phyloP scores from a whole-genome alignment of 768 basidiomycete species.

The Postia placenta region DNA sequence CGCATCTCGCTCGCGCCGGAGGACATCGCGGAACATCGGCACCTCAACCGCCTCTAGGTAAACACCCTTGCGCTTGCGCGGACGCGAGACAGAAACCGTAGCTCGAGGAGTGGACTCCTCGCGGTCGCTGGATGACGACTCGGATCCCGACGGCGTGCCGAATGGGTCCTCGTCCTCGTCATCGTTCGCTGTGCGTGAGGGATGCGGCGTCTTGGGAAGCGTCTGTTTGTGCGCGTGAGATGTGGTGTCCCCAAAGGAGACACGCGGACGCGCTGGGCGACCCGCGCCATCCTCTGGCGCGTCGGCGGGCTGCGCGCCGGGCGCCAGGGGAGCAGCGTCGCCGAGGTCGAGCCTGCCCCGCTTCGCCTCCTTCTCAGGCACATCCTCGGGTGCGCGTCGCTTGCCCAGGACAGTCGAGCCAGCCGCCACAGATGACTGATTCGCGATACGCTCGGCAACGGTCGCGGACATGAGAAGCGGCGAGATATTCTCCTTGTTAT shows the following conservation, averaged over 20 bases:
- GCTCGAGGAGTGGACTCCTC: background rate
- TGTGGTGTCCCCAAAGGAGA: background rate
- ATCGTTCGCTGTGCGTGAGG: background rate
- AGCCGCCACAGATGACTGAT: conserved; percentile 31
- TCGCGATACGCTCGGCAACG: conserved; percentile 41
- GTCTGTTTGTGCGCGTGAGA: background rate
- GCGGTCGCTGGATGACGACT: background rate
- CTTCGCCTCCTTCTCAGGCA: conserved; percentile 6
- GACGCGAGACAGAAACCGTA: conserved; percentile 3
- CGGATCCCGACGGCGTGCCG: background rate
- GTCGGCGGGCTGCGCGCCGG: too few relatives aligned
- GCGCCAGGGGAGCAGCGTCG: background rate
- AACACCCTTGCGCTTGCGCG: conserved; percentile 41
- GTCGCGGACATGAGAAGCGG: conserved; percentile 32
- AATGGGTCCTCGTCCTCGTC: background rate
- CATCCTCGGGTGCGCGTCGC: conserved; percentile 30
- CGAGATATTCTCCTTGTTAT: conserved; percentile 58
- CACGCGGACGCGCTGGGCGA: background rate
- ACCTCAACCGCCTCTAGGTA: conserved; percentile 50
- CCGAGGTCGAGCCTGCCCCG: conserved; percentile 6
- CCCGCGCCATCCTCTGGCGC: background rate
- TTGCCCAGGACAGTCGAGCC: conserved; percentile 24
- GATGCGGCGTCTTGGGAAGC: conserved; percentile 1
- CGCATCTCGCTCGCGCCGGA: conserved; percentile 8
- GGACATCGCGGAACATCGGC: conserved; percentile 30